phyloP scores from a whole-genome alignment of 495 filamentous ascomycete species.

The Terfezia boudieri region DNA sequence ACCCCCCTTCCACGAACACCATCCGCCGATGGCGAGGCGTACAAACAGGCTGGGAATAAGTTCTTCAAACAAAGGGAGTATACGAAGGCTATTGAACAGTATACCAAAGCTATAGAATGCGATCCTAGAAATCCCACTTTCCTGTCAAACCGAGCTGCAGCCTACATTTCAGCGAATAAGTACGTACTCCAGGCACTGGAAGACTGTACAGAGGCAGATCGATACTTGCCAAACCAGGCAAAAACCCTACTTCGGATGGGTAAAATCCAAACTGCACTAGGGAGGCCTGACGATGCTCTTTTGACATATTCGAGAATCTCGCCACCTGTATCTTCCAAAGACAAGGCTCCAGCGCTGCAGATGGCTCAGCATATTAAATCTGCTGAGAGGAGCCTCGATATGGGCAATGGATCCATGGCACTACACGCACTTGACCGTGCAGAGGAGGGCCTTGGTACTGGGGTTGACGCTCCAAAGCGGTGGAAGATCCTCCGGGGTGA shows the following conservation, averaged over 20 bases:
- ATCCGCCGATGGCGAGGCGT: conserved; percentile 56
- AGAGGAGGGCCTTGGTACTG: conserved; percentile 47
- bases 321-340: conserved; percentile 59
- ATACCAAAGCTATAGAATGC: conserved; percentile 77
- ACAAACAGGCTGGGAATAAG: conserved; percentile 84
- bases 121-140: conserved; percentile 66
- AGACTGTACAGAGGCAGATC: conserved; percentile 57
- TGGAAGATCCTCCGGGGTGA: conserved; percentile 86
- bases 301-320: conserved; percentile 49
- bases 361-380: conserved; percentile 68
- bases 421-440: conserved; percentile 80
- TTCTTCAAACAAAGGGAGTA: conserved; percentile 88
- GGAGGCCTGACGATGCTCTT: conserved; percentile 65
- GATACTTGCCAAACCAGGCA: conserved; percentile 55
- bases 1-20: conserved; percentile 21
- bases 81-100: conserved; percentile 63
- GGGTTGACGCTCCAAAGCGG: conserved; percentile 59
- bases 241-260: conserved; percentile 78
- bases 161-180: conserved; percentile 62
- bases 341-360: conserved; percentile 50
- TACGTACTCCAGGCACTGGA: conserved; percentile 52
- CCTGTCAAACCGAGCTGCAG: conserved; percentile 83
- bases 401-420: conserved; percentile 68
- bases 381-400: conserved; percentile 50
- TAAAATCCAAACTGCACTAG: conserved; percentile 67